phyloP scores from a whole-genome alignment of 208 protist species.

The Vickermania spadyakhi region DNA sequence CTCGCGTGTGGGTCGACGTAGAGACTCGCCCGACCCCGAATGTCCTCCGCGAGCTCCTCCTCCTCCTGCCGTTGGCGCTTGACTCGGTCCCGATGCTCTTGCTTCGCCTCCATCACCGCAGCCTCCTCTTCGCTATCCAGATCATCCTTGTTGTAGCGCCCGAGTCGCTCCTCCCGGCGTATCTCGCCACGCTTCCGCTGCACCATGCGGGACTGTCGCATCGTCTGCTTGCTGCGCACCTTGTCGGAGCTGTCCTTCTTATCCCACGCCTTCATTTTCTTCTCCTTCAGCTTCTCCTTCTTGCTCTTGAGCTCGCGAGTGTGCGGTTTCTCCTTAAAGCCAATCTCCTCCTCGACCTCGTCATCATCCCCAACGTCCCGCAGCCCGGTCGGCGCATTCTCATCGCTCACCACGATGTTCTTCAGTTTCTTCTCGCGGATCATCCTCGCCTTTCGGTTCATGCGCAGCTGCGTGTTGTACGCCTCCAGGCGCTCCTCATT shows the following conservation, averaged over 20 bases:
- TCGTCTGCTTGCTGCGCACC: constrained; percentile 80
- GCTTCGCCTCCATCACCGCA: constrained; percentile 15
- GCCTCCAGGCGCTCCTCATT: constrained; percentile 66
- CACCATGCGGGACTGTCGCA: constrained; percentile 61
- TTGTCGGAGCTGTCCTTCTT: constrained; percentile 86
- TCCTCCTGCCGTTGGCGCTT: constrained; percentile 26
- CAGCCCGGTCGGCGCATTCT: constrained; percentile 35
- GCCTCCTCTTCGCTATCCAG: constrained; percentile 29
- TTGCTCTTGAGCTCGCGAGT: constrained; percentile 64
- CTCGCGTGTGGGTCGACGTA: not conserved
- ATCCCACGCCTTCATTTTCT: constrained; percentile 84
- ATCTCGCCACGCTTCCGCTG: constrained; percentile 41
- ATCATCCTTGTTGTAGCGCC: constrained; percentile 41
- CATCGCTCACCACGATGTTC: constrained; percentile 21
- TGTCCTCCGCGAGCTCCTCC: constrained; percentile 30
- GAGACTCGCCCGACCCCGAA: constrained; percentile 15
- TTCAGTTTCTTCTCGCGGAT: constrained; percentile 84
- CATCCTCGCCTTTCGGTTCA: constrained; percentile 64
- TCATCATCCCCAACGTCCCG: constrained; percentile 41
- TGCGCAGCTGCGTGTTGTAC: constrained; percentile 79
- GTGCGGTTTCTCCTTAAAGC: constrained; percentile 64
- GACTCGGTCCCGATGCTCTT: constrained; percentile 11
- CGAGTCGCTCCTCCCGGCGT: constrained; percentile 24
- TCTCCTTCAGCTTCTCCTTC: constrained; percentile 55
- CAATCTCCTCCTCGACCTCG: constrained; percentile 80